A percentile compares a stretch with the other conserved stretches of the same genome.
phyloP scores from a whole-genome alignment of 768 basidiomycete genomes.

The Boletus subparvulus region DNA sequence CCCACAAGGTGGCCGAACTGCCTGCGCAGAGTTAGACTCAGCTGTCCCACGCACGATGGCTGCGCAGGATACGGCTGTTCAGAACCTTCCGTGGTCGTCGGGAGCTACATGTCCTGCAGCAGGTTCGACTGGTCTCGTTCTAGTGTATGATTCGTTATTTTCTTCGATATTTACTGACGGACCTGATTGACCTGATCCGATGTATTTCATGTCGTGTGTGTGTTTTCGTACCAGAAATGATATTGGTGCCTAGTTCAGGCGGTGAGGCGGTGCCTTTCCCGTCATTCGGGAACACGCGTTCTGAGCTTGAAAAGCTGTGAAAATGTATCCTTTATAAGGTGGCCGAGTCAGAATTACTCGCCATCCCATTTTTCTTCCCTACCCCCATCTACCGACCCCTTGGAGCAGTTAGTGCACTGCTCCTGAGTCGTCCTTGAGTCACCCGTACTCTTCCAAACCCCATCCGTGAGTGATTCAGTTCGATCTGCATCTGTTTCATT shows the following conservation, averaged over 20 bases:
- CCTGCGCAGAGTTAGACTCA: conserved; percentile 5
- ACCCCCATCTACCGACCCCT: conserved; percentile 20
- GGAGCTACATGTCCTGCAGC: neutral
- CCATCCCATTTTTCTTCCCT: conserved; percentile 6
- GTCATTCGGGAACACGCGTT: conserved; percentile 25
- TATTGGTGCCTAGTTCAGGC: conserved; percentile 5
- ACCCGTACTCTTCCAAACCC: conserved; percentile 12
- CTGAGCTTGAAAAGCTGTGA: conserved; percentile 40
- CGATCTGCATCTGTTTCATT: conserved; percentile 26
- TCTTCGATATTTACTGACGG: neutral
- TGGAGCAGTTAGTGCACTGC: conserved; percentile 23
- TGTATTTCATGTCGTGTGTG: neutral
- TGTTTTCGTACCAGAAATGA: neutral
- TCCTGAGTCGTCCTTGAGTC: conserved; percentile 20
- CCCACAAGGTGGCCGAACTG: neutral
- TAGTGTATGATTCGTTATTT: neutral
- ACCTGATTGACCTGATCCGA: neutral
- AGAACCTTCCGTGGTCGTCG: conserved; percentile 20
- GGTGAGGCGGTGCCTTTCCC: conserved; percentile 23
- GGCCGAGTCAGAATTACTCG: conserved; percentile 25
- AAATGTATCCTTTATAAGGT: conserved; percentile 29
- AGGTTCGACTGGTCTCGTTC: neutral
- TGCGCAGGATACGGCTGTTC: conserved; percentile 5
- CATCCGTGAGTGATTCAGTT: conserved; percentile 31
- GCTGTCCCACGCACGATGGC: neutral